Evolutionary conservation across 768 basidiomycete genomes (phyloP), one percentile per base, ranked within the genome.

Genomic region (Lactarius evosmus): DNA sequence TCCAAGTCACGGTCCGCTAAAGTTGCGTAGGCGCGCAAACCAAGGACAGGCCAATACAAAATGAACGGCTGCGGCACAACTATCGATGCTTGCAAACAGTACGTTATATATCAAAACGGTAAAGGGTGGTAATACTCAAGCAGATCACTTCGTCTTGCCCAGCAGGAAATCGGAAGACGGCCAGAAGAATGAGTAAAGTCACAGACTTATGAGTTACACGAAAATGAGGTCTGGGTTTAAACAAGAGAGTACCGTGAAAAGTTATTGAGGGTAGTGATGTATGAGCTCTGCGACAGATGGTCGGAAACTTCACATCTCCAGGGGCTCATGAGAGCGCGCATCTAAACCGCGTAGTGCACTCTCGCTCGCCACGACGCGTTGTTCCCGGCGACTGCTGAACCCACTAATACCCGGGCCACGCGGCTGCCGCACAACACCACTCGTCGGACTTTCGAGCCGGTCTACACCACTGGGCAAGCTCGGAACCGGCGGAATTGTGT

Each of bases 281-380:
- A 44, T 62, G 54, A 58, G 51, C 44, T 36, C 44, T 50, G 52
- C 41, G 53, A 56, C 50, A 46, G 19, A 55, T 40, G 40, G 16
- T 25, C 25, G 25, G 46, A 49, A 27, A 32, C 50, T 32, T 68
- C 66, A 68, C 61, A 68, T 33, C 75, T 93, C 92, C 77, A 93
- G 75, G 44, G 89, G 89, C 79, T 94, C 89, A 78, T 92, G 88
- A 67, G 89, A 90, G 75, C 87, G 85, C 70, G 90, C 84, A 73
- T 94, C 92, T 70, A 93, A 83, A 75, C 87, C 88, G 50, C 62
- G 66, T 54, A 78, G 72, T 71, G 80, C 80, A 69, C 83, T 87
- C 74, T 88, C 86, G 61, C 72, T 71, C n/a, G 76, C 77, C 59
- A 69, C 57, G 62, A 66, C 72, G 56, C 78, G 73, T 60, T 73